Evolutionary conservation across 2,329 filamentous ascomycete genomes (phyloP), one percentile per base, ranked within the genome.

Genomic region (Fusarium pseudograminearum): DNA sequence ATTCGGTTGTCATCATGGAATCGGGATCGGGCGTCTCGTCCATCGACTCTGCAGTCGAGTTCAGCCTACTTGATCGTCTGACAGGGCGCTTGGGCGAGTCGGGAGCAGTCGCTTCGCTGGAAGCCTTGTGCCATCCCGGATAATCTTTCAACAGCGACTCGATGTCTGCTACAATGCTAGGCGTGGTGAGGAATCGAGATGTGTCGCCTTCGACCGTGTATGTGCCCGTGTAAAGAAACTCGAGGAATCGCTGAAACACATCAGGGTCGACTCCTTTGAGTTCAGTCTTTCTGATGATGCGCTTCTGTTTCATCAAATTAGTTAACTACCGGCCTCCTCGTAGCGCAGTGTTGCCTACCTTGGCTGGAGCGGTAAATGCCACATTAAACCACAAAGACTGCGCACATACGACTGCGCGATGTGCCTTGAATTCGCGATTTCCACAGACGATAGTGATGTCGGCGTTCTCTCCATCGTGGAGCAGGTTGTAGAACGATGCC

Each of bases 381-480:
- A 51, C 65, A 12, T 74, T 73, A 22, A 74, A 74, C 52, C 81
- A 81, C 22, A 70, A 30, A 1, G 78, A 82, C 50, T 80, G 77
- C 1, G 76, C 46, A 58, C 79, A 81, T 7, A 82, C 67, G 18
- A 82, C 70, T 28, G 74, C 71, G 1, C 77, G 74, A 36, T 82
- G 80, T 1, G 75, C 74, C 11, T 74, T 74, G 65, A 81, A 81
- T 5, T 71, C 61, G 1, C 61, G 65, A 4, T 61, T 72, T 0
- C 65, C 61, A 57, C 80, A 82, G 9, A 36, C 53, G 24, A 82
- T 74, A 1, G 57, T 71, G 42, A 82, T 72, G 47, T 82, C 80
- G 2, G 78, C 73, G 52, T 73, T 79, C 26, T 75, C 74, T 7
- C 65, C 63, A 3, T 18, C 62, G 0, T 11, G 9, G 1, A 73